phyloP scores from a whole-genome alignment of 495 filamentous ascomycete species.

The Lentithecium fluviatile region DNA sequence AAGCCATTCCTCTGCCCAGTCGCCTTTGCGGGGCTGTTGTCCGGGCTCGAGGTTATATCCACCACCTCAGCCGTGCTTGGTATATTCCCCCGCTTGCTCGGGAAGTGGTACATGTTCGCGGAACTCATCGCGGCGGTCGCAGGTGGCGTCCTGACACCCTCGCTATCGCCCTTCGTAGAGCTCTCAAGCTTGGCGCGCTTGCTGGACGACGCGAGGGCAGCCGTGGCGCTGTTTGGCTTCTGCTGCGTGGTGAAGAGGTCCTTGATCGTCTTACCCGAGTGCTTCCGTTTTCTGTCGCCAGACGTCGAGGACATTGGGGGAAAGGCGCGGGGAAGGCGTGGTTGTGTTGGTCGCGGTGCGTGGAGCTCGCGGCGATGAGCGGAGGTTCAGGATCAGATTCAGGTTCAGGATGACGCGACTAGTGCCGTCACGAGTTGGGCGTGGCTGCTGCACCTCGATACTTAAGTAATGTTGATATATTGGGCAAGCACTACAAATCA shows the following conservation, averaged over 20 bases:
- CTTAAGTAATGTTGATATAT: too few species aligned
- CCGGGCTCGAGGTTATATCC: slow-evolving; percentile 23
- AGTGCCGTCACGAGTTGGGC: background rate
- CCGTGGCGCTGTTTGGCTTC: slow-evolving; percentile 15
- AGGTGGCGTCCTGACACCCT: background rate
- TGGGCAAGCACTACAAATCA: too few species aligned
- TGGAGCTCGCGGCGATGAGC: slow-evolving; percentile 7
- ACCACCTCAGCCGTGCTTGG: slow-evolving; percentile 3
- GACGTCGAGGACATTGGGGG: slow-evolving; percentile 25
- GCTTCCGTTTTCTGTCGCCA: slow-evolving; percentile 32
- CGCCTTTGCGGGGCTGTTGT: slow-evolving; percentile 14
- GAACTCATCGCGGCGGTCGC: slow-evolving; percentile 10
- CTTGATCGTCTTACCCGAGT: slow-evolving; percentile 23
- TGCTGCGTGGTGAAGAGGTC: slow-evolving; percentile 32
- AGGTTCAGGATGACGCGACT: slow-evolving; percentile 14
- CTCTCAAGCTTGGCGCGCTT: slow-evolving; percentile 32
- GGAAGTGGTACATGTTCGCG: slow-evolving; percentile 24
- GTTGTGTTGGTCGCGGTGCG: background rate
- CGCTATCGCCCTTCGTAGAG: background rate
- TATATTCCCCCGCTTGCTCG: slow-evolving; percentile 3
- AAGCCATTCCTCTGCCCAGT: slow-evolving; percentile 16
- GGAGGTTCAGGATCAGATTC: background rate
- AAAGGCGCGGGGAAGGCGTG: background rate
- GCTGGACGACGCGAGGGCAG: slow-evolving; percentile 20
- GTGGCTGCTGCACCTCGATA: background rate